Base-by-base conservation (phyloP, 1,284 basidiomycete genomes). In the Retiboletus fuscus region DNA sequence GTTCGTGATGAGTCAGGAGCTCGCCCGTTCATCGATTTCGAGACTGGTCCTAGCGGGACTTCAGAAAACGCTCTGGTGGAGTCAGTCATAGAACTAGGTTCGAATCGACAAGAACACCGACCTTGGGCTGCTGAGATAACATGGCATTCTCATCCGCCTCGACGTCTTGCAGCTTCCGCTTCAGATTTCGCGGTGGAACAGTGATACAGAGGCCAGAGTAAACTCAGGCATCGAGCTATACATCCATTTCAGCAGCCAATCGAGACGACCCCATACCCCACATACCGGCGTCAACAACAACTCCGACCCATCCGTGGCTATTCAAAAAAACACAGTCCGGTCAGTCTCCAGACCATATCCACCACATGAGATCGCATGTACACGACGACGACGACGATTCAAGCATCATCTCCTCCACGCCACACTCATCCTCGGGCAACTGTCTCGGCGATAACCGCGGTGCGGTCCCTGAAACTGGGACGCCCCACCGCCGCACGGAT, bases 141-240 rank as follows among this genome's bases (percentile, higher is more conserved):
- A 22, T 5, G 2, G 28, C 15, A 12, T 18, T 11, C 3, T 28
- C 69, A 3, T 75, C 76, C 1, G 7, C 28, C 22, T 78, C 80
- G 10, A 58, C 4, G 22, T 79, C 81, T n/a, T 74, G 67, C n/a
- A 75, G 34, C 64, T 82, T 82, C 1, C 81, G 76, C 64, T 81
- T 80, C 63, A 63, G 41, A 51, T 30, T 16, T 30, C 71, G 72
- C 1, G 71, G 66, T 12, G 74, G 81, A 26, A 81, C 43, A 18
- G 71, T 76, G 58, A 80, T 80, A 22, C 74, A 71, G 26, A 82
- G 79, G 24, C 75, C 81, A 39, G 78, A 71, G 49, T 57, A 69
- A 20, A 61, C 39, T 18, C 12, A 44, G 6, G 61, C 22, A 16
- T 76, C 77, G 4, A 69, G 5, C 76, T 76, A 15, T 16, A n/a